These are phyloP conservation scores for Rhodotorula graminis DNA, from an alignment of 768 basidiomycete species.

Conservation along the genomic window DNA sequence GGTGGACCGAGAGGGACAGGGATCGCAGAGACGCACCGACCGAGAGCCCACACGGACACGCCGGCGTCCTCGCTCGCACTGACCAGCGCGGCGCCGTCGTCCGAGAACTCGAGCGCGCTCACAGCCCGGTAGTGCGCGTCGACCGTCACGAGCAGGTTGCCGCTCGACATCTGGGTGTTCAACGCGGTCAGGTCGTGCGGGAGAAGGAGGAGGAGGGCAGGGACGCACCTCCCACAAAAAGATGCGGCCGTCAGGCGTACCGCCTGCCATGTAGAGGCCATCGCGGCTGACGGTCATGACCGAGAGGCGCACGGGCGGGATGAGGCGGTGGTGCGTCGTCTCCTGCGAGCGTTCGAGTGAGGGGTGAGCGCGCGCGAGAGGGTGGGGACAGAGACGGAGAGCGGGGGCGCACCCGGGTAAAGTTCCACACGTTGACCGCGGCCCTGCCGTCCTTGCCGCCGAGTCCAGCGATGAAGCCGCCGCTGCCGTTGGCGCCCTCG, in stretches of 20 bases:
- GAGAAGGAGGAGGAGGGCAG: conserved; percentile 23
- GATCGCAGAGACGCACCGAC: conserved; percentile 56
- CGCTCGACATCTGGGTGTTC: conserved; percentile 49
- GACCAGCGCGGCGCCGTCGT: conserved; percentile 70
- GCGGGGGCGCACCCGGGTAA: conserved; percentile 64
- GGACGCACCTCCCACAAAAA: conserved; percentile 89
- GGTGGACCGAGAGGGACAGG: conserved; percentile 41
- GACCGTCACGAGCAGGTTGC: conserved; percentile 72
- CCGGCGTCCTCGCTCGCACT: conserved; percentile 88
- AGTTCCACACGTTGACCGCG: conserved; percentile 82
- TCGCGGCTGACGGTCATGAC: conserved; percentile 69
- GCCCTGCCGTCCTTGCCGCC: conserved; percentile 84
- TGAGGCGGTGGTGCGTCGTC: conserved; percentile 61
- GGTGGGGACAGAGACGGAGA: too few species aligned
- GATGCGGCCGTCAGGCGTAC: conserved; percentile 78
- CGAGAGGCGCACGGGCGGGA: conserved; percentile 81
- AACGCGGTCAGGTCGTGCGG: not conserved
- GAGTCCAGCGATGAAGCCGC: conserved; percentile 65
- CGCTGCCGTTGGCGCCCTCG: conserved; percentile 64
- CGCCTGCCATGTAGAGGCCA: conserved; percentile 78
- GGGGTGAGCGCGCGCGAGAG: not conserved
- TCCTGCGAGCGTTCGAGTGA: conserved; percentile 8
- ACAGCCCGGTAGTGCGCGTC: conserved; percentile 93
- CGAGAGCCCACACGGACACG: conserved; percentile 80
- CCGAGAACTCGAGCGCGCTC: conserved; percentile 73